Evolutionary conservation across 805 yeast species (phyloP).

Genomic region (Myxozyma melibiosi): DNA sequence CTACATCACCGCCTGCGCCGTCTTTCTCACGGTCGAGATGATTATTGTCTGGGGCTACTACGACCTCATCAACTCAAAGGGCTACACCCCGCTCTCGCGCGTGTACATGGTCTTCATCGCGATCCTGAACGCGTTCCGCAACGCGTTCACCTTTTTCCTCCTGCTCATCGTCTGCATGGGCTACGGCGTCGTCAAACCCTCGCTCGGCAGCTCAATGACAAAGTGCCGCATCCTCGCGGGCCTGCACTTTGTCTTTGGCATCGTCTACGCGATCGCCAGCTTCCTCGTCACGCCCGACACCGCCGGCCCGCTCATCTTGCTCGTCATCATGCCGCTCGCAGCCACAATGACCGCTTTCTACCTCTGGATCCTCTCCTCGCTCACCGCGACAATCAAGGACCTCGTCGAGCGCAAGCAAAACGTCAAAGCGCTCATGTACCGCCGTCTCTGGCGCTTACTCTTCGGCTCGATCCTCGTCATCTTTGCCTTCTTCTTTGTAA

Average conservation of each 20-base stretch:
- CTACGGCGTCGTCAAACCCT: conserved; percentile 86
- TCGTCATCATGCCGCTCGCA: conserved; percentile 71
- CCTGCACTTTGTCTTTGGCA: conserved; percentile 57
- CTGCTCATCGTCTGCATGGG: conserved; percentile 85
- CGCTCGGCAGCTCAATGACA: conserved; percentile 78
- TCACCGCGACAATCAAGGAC: conserved; percentile 71
- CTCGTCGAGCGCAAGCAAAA: conserved; percentile 85
- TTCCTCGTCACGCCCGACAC: conserved; percentile 54
- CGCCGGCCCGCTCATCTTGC: conserved; percentile 53
- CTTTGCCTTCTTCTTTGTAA: conserved; percentile 67
- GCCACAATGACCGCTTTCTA: conserved; percentile 73
- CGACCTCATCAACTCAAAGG: conserved; percentile 72
- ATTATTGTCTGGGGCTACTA: conserved; percentile 89
- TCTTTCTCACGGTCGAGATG: conserved; percentile 80
- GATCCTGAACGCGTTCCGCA: conserved; percentile 73
- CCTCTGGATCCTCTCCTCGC: conserved; percentile 68
- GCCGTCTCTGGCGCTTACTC: conserved; percentile 71
- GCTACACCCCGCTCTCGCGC: conserved; percentile 58
- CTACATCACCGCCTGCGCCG: conserved; percentile 83
- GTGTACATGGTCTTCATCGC: conserved; percentile 78
- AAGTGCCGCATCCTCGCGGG: conserved; percentile 63
- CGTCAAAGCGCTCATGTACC: conserved; percentile 87
- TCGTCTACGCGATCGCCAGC: conserved; percentile 55
- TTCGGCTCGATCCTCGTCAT: conserved; percentile 70
- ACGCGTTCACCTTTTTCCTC: conserved; percentile 85